phyloP scores from a whole-genome alignment of 1,284 basidiomycete genomes.

The Lignosus rhinocerotis region DNA sequence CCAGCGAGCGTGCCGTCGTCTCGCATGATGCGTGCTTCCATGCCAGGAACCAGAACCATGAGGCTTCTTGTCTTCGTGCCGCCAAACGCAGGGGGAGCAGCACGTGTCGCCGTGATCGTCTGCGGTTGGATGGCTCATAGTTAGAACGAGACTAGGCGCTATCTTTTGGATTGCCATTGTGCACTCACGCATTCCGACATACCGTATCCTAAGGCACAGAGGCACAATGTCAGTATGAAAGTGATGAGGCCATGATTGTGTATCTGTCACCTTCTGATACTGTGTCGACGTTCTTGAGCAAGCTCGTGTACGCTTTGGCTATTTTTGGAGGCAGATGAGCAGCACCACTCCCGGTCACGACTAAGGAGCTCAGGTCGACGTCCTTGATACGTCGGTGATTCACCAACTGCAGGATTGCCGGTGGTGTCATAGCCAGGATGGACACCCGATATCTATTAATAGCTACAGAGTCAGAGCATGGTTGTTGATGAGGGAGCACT shows the following conservation, averaged over 20 bases:
- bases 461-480: background rate
- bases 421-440: conserved; percentile 56
- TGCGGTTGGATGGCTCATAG: conserved; percentile 27
- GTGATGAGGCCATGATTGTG: background rate
- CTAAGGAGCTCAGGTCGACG: conserved; percentile 56
- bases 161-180: background rate
- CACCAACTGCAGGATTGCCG: conserved; percentile 64
- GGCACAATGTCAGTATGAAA: background rate
- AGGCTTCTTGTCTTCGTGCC: conserved; percentile 46
- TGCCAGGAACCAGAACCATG: conserved; percentile 62
- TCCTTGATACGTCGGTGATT: conserved; percentile 50
- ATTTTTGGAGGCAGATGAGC: conserved; percentile 67
- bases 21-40: conserved; percentile 60
- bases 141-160: background rate
- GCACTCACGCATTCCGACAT: conserved; percentile 70
- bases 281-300: conserved; percentile 37
- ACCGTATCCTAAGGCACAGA: conserved; percentile 56
- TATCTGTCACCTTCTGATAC: conserved; percentile 49
- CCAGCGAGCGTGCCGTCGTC: conserved; percentile 61
- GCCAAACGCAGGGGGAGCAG: conserved; percentile 47
- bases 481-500: conserved; percentile 6
- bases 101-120: conserved; percentile 55
- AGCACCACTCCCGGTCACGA: conserved; percentile 51
- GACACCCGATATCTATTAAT: conserved; percentile 52
- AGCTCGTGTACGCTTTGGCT: conserved; percentile 39